Conservation (phyloP, 1,284 basidiomycete genomes). For the Marasmius tenuissimus region DNA sequence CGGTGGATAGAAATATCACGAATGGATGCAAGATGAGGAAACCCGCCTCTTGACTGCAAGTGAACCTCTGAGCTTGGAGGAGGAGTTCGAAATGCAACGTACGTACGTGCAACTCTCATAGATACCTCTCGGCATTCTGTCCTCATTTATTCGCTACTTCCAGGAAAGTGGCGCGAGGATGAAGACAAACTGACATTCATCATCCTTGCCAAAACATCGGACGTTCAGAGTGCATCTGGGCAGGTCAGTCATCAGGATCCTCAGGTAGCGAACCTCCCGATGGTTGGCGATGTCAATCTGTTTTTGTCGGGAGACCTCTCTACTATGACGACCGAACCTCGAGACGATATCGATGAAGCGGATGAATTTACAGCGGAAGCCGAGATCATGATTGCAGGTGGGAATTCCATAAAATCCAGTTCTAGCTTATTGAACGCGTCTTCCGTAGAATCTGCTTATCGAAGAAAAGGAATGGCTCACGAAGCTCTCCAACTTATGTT, state of each 20-base stretch:
- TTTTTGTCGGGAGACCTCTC: constrained; percentile 65
- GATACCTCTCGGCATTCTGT: constrained; percentile 3
- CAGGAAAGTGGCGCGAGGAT: constrained; percentile 86
- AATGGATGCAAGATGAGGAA: constrained; percentile 86
- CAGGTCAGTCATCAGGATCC: constrained; percentile 27
- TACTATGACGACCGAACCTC: neutral
- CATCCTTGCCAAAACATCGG: constrained; percentile 53
- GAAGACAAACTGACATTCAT: constrained; percentile 95
- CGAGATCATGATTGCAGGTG: constrained; percentile 88
- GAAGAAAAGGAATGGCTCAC: constrained; percentile 65
- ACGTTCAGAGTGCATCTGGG: neutral
- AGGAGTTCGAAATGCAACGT: constrained; percentile 95
- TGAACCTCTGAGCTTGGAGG: constrained; percentile 78
- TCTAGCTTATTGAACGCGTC: neutral
- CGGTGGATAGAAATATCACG: constrained; percentile 71
- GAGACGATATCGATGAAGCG: constrained; percentile 10
- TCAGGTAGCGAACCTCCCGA: constrained; percentile 50
- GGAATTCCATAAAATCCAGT: neutral
- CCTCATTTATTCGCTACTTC: neutral
- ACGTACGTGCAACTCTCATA: constrained; percentile 24
- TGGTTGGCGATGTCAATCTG: constrained; percentile 94
- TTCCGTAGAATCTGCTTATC: constrained; percentile 31
- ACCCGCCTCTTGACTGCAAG: constrained; percentile 84
- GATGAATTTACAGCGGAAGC: constrained; percentile 53
- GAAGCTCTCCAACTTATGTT: constrained; percentile 70